Evolutionary conservation across 352 stramenopile genomes (phyloP).

Genomic region (Vaucheria bursata): DNA sequence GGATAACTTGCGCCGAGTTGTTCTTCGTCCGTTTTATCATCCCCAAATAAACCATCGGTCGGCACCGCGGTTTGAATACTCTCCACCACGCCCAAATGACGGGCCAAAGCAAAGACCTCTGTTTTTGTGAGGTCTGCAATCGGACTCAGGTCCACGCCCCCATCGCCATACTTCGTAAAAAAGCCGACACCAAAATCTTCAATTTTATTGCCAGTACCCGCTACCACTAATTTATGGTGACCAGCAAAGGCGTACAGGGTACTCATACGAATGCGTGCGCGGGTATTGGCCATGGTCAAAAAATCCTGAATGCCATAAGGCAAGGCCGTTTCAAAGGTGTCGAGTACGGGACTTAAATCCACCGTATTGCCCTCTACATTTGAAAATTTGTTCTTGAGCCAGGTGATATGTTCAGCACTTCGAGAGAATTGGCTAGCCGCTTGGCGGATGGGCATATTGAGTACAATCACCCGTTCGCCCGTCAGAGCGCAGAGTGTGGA

Average conservation of each 20-base stretch:
- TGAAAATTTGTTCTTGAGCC: not conserved
- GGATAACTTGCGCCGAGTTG: not conserved
- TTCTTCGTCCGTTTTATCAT: not conserved
- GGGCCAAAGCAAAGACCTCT: not conserved
- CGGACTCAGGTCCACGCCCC: not conserved
- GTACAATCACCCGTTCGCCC: not conserved
- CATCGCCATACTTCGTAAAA: not conserved
- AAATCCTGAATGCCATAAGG: not conserved
- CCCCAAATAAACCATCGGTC: not conserved
- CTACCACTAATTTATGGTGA: not conserved
- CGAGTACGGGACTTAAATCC: not conserved
- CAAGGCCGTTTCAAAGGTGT: not conserved
- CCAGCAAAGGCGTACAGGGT: not conserved
- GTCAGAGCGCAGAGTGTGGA: not conserved
- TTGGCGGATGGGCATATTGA: not conserved
- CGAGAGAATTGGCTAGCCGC: not conserved
- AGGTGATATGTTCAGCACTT: not conserved
- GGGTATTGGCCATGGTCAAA: not conserved
- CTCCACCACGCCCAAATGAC: not conserved
- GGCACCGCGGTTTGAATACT: not conserved
- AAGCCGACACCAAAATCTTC: conserved; percentile 1
- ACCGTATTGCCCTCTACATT: not conserved
- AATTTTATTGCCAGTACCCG: not conserved
- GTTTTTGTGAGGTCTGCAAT: not conserved
- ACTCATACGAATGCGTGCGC: not conserved